A percentile compares a stretch with the other conserved stretches of the same genome.
Conservation (phyloP, 108 stramenopile species). For the Skeletonema potamos region DNA sequence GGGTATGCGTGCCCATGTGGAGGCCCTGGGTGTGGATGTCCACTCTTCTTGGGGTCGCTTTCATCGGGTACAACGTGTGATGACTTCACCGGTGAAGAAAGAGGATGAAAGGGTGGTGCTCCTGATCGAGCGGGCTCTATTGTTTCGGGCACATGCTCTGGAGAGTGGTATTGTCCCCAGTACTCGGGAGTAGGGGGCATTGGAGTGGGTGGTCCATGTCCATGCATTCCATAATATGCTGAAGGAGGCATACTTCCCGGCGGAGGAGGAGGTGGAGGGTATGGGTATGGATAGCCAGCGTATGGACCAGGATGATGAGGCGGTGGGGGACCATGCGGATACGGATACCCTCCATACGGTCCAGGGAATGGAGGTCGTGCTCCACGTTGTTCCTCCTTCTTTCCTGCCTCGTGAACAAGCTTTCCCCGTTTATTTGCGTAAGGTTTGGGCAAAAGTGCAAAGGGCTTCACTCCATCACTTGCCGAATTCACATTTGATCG, state of each 20-base stretch:
- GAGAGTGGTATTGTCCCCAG: slow-evolving; percentile 8
- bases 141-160: not conserved
- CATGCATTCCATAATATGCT: not conserved
- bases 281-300: slow-evolving; percentile 9
- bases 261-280: not conserved
- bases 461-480: slow-evolving; percentile 10
- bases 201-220: not conserved
- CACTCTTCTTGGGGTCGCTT: not conserved
- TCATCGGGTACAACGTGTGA: slow-evolving; percentile 5
- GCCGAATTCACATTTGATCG: slow-evolving; percentile 30
- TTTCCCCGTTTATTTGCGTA: slow-evolving; percentile 6
- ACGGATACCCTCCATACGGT: slow-evolving; percentile 6
- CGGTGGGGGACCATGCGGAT: not conserved
- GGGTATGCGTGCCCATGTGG: not conserved
- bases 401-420: not conserved
- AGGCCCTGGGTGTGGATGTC: not conserved
- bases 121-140: not conserved
- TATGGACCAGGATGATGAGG: not conserved
- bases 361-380: not conserved
- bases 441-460: slow-evolving; percentile 36
- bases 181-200: slow-evolving; percentile 2
- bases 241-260: not conserved
- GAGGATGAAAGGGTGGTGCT: slow-evolving; percentile 4
- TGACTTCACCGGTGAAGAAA: not conserved
- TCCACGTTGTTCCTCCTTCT: not conserved